A percentile compares a stretch with the other conserved stretches of the same genome.
Evolutionary conservation across 1,284 basidiomycete genomes (phyloP).

Genomic region (Moniliophthora roreri): DNA sequence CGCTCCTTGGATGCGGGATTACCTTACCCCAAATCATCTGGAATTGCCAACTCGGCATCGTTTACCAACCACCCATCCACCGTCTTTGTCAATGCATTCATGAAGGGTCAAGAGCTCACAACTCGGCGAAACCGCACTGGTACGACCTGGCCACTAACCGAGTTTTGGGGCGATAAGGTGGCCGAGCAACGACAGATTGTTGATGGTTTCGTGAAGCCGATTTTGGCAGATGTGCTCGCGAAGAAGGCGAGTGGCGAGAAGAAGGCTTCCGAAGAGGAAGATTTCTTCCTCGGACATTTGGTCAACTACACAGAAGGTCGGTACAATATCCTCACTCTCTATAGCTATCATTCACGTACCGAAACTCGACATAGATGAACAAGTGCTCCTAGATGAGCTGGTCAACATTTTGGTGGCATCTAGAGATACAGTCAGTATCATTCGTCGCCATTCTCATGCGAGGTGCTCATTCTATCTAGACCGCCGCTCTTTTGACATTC

Average conservation of each 20-base stretch:
- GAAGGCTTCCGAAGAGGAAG: slow-evolving; percentile 25
- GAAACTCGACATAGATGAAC: slow-evolving; percentile 25
- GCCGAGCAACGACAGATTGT: slow-evolving; percentile 31
- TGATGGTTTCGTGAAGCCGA: slow-evolving; percentile 40
- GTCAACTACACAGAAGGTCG: slow-evolving; percentile 39
- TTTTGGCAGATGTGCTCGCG: slow-evolving; percentile 35
- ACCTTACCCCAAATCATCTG: slow-evolving; percentile 31
- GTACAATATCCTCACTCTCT: slow-evolving; percentile 2
- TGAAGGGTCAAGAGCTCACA: slow-evolving; percentile 32
- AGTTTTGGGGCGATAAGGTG: slow-evolving; percentile 40
- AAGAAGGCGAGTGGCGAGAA: slow-evolving; percentile 19
- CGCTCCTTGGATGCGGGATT: slow-evolving; percentile 32
- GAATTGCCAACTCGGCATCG: slow-evolving; percentile 14
- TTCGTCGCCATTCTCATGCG: not conserved
- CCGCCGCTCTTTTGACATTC: slow-evolving; percentile 40
- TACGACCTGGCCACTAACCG: slow-evolving; percentile 37
- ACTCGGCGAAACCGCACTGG: slow-evolving; percentile 29
- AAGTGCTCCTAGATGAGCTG: slow-evolving; percentile 39
- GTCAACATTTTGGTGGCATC: slow-evolving; percentile 39
- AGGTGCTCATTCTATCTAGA: slow-evolving; percentile 23
- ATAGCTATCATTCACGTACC: not conserved
- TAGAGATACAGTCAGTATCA: slow-evolving; percentile 36
- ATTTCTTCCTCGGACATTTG: slow-evolving; percentile 39
- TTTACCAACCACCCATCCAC: slow-evolving; percentile 30
- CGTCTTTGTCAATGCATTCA: slow-evolving; percentile 39